These are phyloP conservation scores for Sporothrix luriei DNA, from an alignment of 2,329 filamentous ascomycete genomes.

Conservation along the genomic window DNA sequence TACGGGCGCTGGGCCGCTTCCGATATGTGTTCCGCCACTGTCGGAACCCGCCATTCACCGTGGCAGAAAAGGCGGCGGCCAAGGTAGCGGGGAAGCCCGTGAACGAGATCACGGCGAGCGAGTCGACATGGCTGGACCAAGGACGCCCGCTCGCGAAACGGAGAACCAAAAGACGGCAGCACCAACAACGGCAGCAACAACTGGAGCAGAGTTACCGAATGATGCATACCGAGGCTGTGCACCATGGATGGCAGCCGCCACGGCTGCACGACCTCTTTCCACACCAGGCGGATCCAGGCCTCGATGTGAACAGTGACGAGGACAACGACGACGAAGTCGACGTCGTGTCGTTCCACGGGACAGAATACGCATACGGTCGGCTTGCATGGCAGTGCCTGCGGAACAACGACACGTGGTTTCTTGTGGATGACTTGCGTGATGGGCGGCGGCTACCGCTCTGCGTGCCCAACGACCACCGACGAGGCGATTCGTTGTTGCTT, in stretches of 20 bases:
- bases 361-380: conserved; percentile 34
- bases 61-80: not conserved
- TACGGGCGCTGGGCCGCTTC: conserved; percentile 30
- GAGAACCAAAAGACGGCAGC: not conserved
- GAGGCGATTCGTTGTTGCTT: conserved; percentile 26
- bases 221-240: not conserved
- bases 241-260: not conserved
- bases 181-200: not conserved
- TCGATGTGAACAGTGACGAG: not conserved
- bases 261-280: conserved; percentile 3
- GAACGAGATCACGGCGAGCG: not conserved
- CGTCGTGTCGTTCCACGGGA: not conserved
- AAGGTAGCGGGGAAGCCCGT: not conserved
- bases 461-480: conserved; percentile 22
- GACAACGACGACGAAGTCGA: not conserved
- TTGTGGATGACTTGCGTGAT: conserved; percentile 34
- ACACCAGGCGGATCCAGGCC: not conserved
- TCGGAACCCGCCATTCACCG: conserved; percentile 10
- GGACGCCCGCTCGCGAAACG: not conserved
- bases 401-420: conserved; percentile 18
- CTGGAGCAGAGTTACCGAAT: not conserved
- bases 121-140: conserved; percentile 19
- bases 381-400: conserved; percentile 33
- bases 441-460: conserved; percentile 19
- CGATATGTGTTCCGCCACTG: conserved; percentile 29